Evolutionary conservation across 768 basidiomycete genomes (phyloP), one percentile per base, ranked within the genome.

Genomic region (Boletus speciosus): DNA sequence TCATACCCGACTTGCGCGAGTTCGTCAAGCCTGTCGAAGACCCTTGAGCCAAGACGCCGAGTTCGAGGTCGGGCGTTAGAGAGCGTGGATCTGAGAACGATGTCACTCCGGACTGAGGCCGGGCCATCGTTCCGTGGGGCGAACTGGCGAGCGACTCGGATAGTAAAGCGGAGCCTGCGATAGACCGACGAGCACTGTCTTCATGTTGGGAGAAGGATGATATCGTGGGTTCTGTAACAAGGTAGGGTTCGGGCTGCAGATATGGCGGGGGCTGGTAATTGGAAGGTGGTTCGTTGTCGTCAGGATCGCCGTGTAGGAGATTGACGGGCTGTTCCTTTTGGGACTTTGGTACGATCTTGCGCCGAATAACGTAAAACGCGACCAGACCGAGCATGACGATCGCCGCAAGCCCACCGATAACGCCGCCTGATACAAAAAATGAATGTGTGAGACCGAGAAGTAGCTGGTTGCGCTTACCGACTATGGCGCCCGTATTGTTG

Each of bases 161-260:
- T 1, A 54, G 46, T 25, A 68, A 23, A 5, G 57, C 31, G 29
- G 63, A 44, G 52, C 52, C 60, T 14, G 60, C 62, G 25, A 68
- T 64, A 8, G 66, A 62, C 7, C 47, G 41, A 10, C 60, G 61
- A 12, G 35, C 65, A 37, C 53, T 61, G 47, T 64, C 69, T 45
- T 61, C 67, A 42, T 65, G 71, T 2, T 63, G 73, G 21, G 69
- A 74, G 0, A 74, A 71, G 8, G 75, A 68, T 6, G 77, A 74
- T 1, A 71, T 62, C 14, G 83, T 81, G 12, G 86, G 83, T 42
- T 84, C 84, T 0, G 86, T 78, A 4, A 88, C 78, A 49, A 87
- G 78, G 72, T 84, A 91, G 3, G 90, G 90, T 58, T 90, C 85
- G 0, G 89, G 88, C 32, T 78, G 79, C 64, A 88, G 86, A 68